Evolutionary conservation across 495 filamentous ascomycete species (phyloP), one percentile per base, ranked within the genome.

Genomic region (Trichocladium uniseriatum): DNA sequence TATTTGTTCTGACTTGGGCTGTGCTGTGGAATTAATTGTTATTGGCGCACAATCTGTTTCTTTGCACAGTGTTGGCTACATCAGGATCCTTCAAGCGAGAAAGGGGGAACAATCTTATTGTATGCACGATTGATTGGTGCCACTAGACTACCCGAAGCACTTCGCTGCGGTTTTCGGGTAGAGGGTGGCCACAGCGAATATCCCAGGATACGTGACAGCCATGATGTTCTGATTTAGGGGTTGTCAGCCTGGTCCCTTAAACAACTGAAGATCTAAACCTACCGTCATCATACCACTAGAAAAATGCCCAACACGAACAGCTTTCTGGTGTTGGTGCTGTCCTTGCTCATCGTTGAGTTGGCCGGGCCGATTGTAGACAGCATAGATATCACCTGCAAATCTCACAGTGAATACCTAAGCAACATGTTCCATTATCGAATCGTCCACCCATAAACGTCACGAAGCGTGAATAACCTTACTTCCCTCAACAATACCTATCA

Each of bases 321-420:
- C 45, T 69, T 69, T 46, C 52, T 60, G 13, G 64, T 40, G 53
- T 82, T 75, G 13, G 67, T 77, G 2, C 57, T 55, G 60, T 79
- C 79, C 16, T 68, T 72, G 1, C 61, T 43, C 13, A 76, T 63
- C 1, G 78, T 64, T 51, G 76, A 79, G 16, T 54, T 67, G 27
- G 82, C 79, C 79, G 82, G n/a, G n/a, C n/a, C n/a, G 81, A 61
- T 75, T 79, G 35, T 65, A 69, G 40, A 83, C 79, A 16, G 74
- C 70, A 45, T 76, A 67, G 57, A 71, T 75, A 63, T 83, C 72
- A 19, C 77, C 73, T n/a, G n/a, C n/a, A n/a, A n/a, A n/a, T n/a
- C n/a, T n/a, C n/a, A n/a, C 1, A 82, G 64, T 6, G 75, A 65
- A 50, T 60, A 52, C 13, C 54, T 56, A 16, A 59, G 66, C 3